These are phyloP conservation scores for Zychaea mexicana DNA, from an alignment of 371 early-diverging fungal species.

Conservation along the genomic window DNA sequence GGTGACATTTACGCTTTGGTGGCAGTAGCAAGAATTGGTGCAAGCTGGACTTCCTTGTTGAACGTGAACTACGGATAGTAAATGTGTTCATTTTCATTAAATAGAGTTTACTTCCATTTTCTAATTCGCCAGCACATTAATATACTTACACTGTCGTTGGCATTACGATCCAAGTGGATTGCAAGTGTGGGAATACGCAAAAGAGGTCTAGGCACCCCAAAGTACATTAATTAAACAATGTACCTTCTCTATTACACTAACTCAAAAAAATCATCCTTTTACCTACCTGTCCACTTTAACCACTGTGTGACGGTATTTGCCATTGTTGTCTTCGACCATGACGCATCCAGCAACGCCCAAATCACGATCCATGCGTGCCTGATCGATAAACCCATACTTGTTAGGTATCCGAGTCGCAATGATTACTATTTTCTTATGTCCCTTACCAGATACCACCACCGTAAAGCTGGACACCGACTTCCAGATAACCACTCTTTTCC, in stretches of 20 bases:
- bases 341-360: conserved; percentile 94
- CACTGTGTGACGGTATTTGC: conserved; percentile 70
- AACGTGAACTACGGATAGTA: conserved; percentile 77
- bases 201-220: conserved; percentile 86
- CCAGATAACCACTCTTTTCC: conserved; percentile 78
- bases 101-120: too few species aligned
- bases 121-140: too few species aligned
- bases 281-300: conserved; percentile 75
- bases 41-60: conserved; percentile 93
- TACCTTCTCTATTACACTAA: too few species aligned
- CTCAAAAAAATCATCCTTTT: too few species aligned
- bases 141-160: conserved; percentile 45
- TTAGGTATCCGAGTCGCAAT: not conserved
- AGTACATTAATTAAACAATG: too few species aligned
- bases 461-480: conserved; percentile 89
- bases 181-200: conserved; percentile 95
- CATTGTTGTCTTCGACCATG: conserved; percentile 76
- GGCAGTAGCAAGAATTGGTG: conserved; percentile 85
- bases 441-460: conserved; percentile 91
- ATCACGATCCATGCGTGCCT: conserved; percentile 96
- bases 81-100: too few species aligned
- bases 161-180: conserved; percentile 90
- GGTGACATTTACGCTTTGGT: conserved; percentile 64
- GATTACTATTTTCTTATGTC: not conserved
- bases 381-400: not conserved